Evolutionary conservation across 2,329 filamentous ascomycete species (phyloP), one percentile per base, ranked within the genome.

Genomic region (Emericellopsis atlantica): DNA sequence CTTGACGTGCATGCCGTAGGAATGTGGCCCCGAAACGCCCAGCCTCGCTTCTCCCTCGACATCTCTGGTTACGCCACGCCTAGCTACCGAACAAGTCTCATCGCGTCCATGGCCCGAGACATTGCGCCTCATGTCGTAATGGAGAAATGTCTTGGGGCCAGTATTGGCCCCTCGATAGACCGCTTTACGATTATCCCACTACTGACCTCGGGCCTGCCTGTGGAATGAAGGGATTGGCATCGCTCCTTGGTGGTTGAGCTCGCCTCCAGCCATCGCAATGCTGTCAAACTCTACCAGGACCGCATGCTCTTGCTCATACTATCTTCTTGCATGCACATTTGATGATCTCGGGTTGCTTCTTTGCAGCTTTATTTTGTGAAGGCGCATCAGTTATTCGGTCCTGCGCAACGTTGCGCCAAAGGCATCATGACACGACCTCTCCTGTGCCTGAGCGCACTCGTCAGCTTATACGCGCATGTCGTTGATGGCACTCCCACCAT

Each of bases 151-250:
- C 31, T 40, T 3, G 29, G 39, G 36, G 36, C 45, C 26, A 29
- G 16, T 31, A 14, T 14, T 21, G 21, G 12, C 11, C n/a, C 38
- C 18, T 15, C 38, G 26, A 16, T 38, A 6, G 16, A 18, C 32
- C 31, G 22, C 37, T 40, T 6, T n/a, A 15, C 16, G 24, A 9
- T 39, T 14, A 9, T 16, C 10, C 10, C 26, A 26, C 43, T 40
- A 43, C 43, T 43, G 36, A 29, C 31, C 14, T 18, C 23, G 37
- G 39, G 40, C 38, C 42, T 22, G 29, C 37, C 53, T 40, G 42
- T 54, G 59, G 59, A 62, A 62, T 62, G 59, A 58, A 62, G 59
- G 60, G 58, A 49, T 50, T 32, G 43, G 43, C 58, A 59, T 57
- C 42, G 43, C 46, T 42, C 42, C 34, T 40, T 39, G 44, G 37